These are phyloP conservation scores for Diaporthe citri DNA, from an alignment of 2,329 filamentous ascomycete species.

Conservation along the genomic window DNA sequence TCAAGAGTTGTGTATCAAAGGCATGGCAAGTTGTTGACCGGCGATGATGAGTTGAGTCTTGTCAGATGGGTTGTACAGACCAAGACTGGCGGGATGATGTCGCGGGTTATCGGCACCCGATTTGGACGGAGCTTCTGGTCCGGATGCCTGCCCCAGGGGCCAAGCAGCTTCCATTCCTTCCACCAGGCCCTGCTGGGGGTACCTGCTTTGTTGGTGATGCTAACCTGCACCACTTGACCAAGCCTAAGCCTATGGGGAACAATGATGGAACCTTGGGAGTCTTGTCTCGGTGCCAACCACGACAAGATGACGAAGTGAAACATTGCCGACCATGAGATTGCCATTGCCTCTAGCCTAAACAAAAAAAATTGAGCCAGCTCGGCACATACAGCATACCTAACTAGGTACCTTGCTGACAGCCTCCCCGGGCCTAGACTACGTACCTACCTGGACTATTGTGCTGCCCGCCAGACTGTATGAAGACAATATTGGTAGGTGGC, in stretches of 20 bases:
- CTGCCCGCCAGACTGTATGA: neutral
- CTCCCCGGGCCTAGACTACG: neutral
- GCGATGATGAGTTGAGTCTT: neutral
- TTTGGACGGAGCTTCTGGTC: neutral
- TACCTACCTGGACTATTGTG: neutral
- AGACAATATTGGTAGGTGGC: constrained; percentile 1
- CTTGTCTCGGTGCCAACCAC: neutral
- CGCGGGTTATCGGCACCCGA: neutral
- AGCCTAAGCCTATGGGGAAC: constrained; percentile 9
- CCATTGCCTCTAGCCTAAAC: constrained; percentile 19
- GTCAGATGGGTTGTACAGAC: neutral
- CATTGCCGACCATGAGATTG: neutral
- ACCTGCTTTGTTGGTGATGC: neutral
- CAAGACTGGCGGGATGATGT: neutral
- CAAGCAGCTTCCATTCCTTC: neutral
- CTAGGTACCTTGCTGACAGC: neutral
- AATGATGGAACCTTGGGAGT: constrained; percentile 16
- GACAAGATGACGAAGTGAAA: constrained; percentile 30
- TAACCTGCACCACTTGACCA: neutral
- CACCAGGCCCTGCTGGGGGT: neutral
- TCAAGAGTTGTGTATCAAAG: neutral
- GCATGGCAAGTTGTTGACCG: neutral
- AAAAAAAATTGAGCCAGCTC: neutral
- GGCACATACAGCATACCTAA: neutral
- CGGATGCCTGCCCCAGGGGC: neutral